A percentile compares a stretch with the other conserved stretches of the same genome.
Evolutionary conservation across 2,329 filamentous ascomycete species (phyloP).

Genomic region (Stemphylium beticola): DNA sequence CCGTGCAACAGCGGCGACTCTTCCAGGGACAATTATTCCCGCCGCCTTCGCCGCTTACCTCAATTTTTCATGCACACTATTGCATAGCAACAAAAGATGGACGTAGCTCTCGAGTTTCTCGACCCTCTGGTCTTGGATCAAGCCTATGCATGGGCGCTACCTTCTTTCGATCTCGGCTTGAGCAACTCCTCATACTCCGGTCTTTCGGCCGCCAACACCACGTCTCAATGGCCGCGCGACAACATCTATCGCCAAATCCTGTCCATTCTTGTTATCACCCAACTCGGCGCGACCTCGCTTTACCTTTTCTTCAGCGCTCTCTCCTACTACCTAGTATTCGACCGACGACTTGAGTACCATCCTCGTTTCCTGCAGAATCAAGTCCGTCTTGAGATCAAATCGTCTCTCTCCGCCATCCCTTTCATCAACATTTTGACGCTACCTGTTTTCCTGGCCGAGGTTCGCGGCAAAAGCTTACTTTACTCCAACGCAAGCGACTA

Average conservation of each 20-base stretch:
- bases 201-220: neutral
- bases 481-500: constrained; percentile 7
- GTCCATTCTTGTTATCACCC: constrained; percentile 9
- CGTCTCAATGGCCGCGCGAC: constrained; percentile 14
- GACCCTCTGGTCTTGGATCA: constrained; percentile 14
- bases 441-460: constrained; percentile 7
- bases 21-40: constrained; percentile 1
- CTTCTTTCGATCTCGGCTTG: neutral
- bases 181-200: constrained; percentile 6
- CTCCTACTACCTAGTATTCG: constrained; percentile 9
- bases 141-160: constrained; percentile 13
- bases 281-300: constrained; percentile 9
- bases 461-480: constrained; percentile 9
- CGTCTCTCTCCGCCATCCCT: constrained; percentile 7
- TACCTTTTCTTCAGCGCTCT: constrained; percentile 13
- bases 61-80: constrained; percentile 7
- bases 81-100: constrained; percentile 11
- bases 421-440: constrained; percentile 12
- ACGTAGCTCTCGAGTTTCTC: constrained; percentile 12
- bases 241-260: constrained; percentile 13
- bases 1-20: constrained; percentile 2
- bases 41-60: constrained; percentile 5
- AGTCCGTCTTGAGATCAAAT: constrained; percentile 9
- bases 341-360: constrained; percentile 12
- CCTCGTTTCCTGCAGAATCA: constrained; percentile 14